These are phyloP conservation scores for Yamadazyma conglobata DNA, from an alignment of 1,139 yeast genomes.

Conservation along the genomic window DNA sequence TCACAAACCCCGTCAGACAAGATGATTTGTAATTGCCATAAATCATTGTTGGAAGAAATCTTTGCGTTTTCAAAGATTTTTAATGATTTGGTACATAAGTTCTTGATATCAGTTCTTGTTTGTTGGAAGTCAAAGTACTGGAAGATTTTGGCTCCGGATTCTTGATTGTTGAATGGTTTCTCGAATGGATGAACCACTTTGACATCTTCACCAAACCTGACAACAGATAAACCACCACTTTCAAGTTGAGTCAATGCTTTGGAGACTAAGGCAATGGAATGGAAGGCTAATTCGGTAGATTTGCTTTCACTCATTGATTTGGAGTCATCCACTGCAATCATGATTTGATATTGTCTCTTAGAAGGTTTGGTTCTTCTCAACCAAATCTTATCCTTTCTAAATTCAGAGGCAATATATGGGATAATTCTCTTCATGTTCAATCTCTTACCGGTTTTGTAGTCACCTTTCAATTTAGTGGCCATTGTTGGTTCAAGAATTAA, in stretches of 20 bases:
- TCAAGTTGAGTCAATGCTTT: slow-evolving; percentile 92
- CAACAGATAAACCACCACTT: slow-evolving; percentile 89
- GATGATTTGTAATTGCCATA: slow-evolving; percentile 92
- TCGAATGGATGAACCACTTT: slow-evolving; percentile 88
- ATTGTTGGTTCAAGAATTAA: slow-evolving; percentile 92
- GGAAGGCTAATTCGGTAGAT: slow-evolving; percentile 87
- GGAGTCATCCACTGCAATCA: slow-evolving; percentile 97
- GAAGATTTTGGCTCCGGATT: slow-evolving; percentile 79
- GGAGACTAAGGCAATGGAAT: slow-evolving; percentile 89
- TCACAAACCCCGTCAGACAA: slow-evolving; percentile 97
- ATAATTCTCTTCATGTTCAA: slow-evolving; percentile 96
- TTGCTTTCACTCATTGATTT: slow-evolving; percentile 95
- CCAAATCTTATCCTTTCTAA: slow-evolving; percentile 98
- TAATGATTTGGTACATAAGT: slow-evolving; percentile 68
- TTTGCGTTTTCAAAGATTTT: slow-evolving; percentile 72
- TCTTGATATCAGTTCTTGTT: slow-evolving; percentile 77
- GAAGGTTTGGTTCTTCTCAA: slow-evolving; percentile 95
- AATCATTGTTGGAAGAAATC: slow-evolving; percentile 52
- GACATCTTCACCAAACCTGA: slow-evolving; percentile 84
- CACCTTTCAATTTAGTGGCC: slow-evolving; percentile 92
- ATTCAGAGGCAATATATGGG: slow-evolving; percentile 96
- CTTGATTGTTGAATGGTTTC: slow-evolving; percentile 70
- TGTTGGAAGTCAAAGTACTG: slow-evolving; percentile 92
- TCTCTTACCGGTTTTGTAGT: slow-evolving; percentile 95
- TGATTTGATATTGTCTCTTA: slow-evolving; percentile 93